Evolutionary conservation across 1,139 yeast genomes (phyloP).

Genomic region (Ogataea hybrid): DNA sequence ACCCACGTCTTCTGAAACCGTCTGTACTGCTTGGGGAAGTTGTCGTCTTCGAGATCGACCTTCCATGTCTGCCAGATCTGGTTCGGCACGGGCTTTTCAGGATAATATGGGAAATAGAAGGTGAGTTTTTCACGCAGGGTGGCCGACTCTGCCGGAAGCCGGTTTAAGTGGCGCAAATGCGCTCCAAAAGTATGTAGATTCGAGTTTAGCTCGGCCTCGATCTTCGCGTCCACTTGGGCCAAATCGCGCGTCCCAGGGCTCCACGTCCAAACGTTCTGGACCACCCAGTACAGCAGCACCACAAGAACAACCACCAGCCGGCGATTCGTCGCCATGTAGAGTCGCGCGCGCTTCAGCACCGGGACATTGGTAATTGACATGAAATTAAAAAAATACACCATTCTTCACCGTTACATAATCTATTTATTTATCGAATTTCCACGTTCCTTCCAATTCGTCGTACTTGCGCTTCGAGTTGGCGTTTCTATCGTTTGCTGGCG

Average conservation of each 20-base stretch:
- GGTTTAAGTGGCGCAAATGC: slow-evolving; percentile 31
- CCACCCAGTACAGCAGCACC: slow-evolving; percentile 4
- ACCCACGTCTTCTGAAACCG: slow-evolving; percentile 52
- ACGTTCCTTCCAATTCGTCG: slow-evolving; percentile 49
- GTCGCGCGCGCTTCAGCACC: slow-evolving; percentile 3
- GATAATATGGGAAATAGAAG: slow-evolving; percentile 70
- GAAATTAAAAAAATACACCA: background rate
- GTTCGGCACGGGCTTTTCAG: slow-evolving; percentile 39
- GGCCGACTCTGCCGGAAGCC: slow-evolving; percentile 34
- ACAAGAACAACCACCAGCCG: slow-evolving; percentile 4
- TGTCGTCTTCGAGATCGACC: slow-evolving; percentile 49
- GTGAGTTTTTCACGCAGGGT: slow-evolving; percentile 58
- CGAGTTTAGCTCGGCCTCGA: slow-evolving; percentile 35
- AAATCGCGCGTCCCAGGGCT: background rate
- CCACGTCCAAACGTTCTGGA: slow-evolving; percentile 5
- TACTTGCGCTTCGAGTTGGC: slow-evolving; percentile 51
- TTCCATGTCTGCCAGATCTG: slow-evolving; percentile 98
- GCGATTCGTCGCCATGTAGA: slow-evolving; percentile 4
- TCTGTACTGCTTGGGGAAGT: slow-evolving; percentile 50
- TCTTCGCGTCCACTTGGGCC: slow-evolving; percentile 1
- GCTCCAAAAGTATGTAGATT: slow-evolving; percentile 42
- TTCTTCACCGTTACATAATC: slow-evolving; percentile 5
- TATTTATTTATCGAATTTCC: slow-evolving; percentile 18
- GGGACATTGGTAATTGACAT: slow-evolving; percentile 2
- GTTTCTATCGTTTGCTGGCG: slow-evolving; percentile 8